Conservation (phyloP, 2,329 filamentous ascomycete species). For the Sphaerulina vaccinii region DNA sequence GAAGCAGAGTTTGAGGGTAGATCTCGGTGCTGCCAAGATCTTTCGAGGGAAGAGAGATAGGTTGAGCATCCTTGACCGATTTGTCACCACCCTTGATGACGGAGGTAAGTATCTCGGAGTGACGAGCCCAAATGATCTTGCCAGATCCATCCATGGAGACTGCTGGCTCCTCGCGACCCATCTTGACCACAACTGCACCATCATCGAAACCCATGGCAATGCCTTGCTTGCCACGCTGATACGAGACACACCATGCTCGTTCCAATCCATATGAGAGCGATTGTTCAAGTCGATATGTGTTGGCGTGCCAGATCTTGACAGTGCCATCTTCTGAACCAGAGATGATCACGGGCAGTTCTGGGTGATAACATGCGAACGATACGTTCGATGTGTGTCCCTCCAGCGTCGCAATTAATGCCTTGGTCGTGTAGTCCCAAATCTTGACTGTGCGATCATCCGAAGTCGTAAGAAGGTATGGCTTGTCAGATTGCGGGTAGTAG, state of each 20-base stretch:
- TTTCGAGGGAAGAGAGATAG: slow-evolving; percentile 83
- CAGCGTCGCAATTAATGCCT: slow-evolving; percentile 90
- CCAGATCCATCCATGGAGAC: slow-evolving; percentile 96
- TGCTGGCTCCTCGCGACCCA: slow-evolving; percentile 93
- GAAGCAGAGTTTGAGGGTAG: slow-evolving; percentile 88
- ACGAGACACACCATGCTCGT: slow-evolving; percentile 95
- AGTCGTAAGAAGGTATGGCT: slow-evolving; percentile 87
- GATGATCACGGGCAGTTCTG: slow-evolving; percentile 93
- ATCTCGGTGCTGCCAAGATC: slow-evolving; percentile 95
- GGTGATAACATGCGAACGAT: slow-evolving; percentile 96
- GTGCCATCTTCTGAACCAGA: slow-evolving; percentile 97
- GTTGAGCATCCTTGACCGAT: slow-evolving; percentile 80
- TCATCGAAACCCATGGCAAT: slow-evolving; percentile 97
- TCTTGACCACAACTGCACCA: slow-evolving; percentile 94
- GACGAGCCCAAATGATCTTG: slow-evolving; percentile 93
- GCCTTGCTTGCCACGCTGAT: slow-evolving; percentile 90
- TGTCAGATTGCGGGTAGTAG: slow-evolving; percentile 69
- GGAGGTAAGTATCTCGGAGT: slow-evolving; percentile 91
- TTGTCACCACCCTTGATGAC: slow-evolving; percentile 92
- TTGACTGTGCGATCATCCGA: slow-evolving; percentile 96
- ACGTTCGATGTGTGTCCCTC: slow-evolving; percentile 98
- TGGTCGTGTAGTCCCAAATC: slow-evolving; percentile 98
- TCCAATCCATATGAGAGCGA: slow-evolving; percentile 94
- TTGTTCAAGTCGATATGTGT: slow-evolving; percentile 94
- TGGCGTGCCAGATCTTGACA: slow-evolving; percentile 97